phyloP scores from a whole-genome alignment of 345 rosid species.

The Gossypium mustelinum region DNA sequence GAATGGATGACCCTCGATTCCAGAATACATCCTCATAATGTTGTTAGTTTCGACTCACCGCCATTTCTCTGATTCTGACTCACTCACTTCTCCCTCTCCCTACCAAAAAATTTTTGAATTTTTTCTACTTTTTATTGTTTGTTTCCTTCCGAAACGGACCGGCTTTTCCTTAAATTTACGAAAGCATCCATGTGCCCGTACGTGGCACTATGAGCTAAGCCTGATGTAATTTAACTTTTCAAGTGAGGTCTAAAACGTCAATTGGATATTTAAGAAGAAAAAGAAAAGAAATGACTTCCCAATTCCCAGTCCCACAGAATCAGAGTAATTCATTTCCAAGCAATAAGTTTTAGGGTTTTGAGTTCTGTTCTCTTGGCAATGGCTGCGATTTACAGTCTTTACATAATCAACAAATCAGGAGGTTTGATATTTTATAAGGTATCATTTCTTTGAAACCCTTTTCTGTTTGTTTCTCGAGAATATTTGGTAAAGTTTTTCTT shows the following conservation, averaged over 20 bases:
- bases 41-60: no score
- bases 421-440: slow-evolving; percentile 88
- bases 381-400: slow-evolving; percentile 82
- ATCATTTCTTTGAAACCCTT: background rate
- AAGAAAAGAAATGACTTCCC: background rate
- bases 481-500: background rate
- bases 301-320: background rate
- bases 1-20: no score
- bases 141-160: background rate
- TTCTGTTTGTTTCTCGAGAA: slow-evolving; percentile 12
- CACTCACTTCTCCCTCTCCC: no score
- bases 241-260: background rate
- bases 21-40: no score
- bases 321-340: background rate
- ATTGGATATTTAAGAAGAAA: no score
- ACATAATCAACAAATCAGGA: slow-evolving; percentile 86
- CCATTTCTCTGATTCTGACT: no score
- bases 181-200: background rate
- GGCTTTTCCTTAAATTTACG: background rate
- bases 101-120: no score
- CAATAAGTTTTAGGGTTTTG: slow-evolving; percentile 17
- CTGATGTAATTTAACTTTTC: background rate
- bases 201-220: background rate
- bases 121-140: no score
- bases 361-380: slow-evolving; percentile 19